phyloP scores from a whole-genome alignment of 1,284 basidiomycete species.

The Sanghuangporus sanghuang region DNA sequence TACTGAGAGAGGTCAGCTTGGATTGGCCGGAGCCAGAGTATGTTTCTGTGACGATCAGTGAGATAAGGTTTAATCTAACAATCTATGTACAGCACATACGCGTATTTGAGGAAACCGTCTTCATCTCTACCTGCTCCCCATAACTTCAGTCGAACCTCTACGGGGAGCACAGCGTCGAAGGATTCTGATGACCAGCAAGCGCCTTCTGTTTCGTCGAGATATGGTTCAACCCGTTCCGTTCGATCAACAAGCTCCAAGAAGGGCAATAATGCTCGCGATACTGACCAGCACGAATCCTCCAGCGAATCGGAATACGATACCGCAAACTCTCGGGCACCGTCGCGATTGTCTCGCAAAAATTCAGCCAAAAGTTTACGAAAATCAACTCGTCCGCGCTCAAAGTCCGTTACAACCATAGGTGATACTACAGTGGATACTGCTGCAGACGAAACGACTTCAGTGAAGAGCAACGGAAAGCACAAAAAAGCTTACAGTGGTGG shows the following conservation, averaged over 20 bases:
- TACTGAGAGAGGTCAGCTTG: conserved; percentile 60
- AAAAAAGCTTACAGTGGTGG: conserved; percentile 34
- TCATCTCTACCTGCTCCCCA: conserved; percentile 3
- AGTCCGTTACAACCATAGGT: conserved; percentile 41
- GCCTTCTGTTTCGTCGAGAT: conserved; percentile 6
- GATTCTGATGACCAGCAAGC: conserved; percentile 5
- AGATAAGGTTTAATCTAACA: neutral
- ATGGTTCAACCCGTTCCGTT: conserved; percentile 12
- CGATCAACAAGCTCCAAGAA: conserved; percentile 5
- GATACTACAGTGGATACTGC: conserved; percentile 29
- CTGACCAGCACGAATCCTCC: neutral
- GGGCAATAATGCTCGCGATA: neutral
- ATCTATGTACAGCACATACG: neutral
- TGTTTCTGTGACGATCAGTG: conserved; percentile 36
- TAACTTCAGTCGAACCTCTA: conserved; percentile 11
- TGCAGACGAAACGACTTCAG: conserved; percentile 30
- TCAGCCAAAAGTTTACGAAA: conserved; percentile 5
- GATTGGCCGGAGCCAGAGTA: conserved; percentile 50
- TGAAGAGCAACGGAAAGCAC: conserved; percentile 28
- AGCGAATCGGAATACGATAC: neutral
- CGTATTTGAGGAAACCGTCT: neutral
- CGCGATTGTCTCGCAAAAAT: conserved; percentile 22
- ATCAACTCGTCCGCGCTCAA: conserved; percentile 20
- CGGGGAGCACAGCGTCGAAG: conserved; percentile 9
- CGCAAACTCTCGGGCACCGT: conserved; percentile 41